These are phyloP conservation scores for Boletus smithii DNA, from an alignment of 1,284 basidiomycete species.

Conservation along the genomic window DNA sequence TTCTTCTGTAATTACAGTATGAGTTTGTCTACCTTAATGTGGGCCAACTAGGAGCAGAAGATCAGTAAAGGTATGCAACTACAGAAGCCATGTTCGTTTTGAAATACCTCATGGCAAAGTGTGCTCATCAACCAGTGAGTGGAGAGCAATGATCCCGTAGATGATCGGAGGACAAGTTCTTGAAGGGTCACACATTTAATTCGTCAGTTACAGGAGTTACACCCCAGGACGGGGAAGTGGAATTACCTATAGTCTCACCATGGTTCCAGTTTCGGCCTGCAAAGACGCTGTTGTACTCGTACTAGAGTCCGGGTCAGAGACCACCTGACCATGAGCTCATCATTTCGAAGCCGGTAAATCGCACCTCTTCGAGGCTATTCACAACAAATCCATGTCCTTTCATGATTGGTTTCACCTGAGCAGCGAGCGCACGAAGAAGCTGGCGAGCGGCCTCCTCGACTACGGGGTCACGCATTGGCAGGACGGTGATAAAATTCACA, in stretches of 20 bases:
- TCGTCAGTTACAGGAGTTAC: not conserved
- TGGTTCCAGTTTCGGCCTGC: conserved; percentile 78
- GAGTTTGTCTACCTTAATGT: conserved; percentile 57
- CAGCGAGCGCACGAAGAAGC: conserved; percentile 69
- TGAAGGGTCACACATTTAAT: not conserved
- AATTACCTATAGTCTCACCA: conserved; percentile 68
- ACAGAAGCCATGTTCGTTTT: not conserved
- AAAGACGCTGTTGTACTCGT: conserved; percentile 73
- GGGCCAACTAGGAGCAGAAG: conserved; percentile 53
- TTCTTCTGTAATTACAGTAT: not conserved
- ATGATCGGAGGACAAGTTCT: conserved; percentile 71
- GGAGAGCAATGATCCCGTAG: conserved; percentile 57
- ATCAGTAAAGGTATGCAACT: conserved; percentile 3
- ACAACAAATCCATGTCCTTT: conserved; percentile 69
- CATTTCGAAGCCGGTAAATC: not conserved
- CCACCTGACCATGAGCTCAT: not conserved
- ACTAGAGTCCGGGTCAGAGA: conserved; percentile 40
- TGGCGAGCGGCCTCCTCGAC: conserved; percentile 57
- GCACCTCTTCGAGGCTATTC: conserved; percentile 77
- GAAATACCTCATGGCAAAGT: conserved; percentile 74
- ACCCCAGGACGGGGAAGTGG: not conserved
- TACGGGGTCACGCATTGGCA: conserved; percentile 41
- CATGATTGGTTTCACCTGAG: conserved; percentile 79
- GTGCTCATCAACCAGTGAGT: conserved; percentile 70
- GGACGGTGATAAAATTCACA: conserved; percentile 69